These are phyloP conservation scores for Fusarium caatingaense DNA, from an alignment of 2,329 filamentous ascomycete species.

Conservation along the genomic window DNA sequence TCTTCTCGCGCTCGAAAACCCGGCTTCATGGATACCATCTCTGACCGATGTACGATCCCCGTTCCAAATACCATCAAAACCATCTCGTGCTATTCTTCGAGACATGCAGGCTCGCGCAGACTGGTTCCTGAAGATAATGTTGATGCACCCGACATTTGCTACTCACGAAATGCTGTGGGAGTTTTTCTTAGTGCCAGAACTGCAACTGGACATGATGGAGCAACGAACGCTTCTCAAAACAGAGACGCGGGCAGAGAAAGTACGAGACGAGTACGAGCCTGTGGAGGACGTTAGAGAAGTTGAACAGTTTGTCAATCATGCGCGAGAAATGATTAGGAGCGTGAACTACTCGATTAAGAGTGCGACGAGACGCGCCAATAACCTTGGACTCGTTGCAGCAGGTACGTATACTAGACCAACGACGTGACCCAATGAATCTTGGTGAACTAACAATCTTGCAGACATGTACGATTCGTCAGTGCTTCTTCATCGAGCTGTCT, in stretches of 20 bases:
- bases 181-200: constrained; percentile 95
- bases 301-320: constrained; percentile 91
- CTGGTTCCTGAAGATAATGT: constrained; percentile 85
- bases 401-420: constrained; percentile 57
- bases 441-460: constrained; percentile 49
- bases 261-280: constrained; percentile 89
- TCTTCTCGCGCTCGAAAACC: constrained; percentile 87
- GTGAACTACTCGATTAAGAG: constrained; percentile 87
- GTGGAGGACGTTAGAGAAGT: constrained; percentile 87
- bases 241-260: constrained; percentile 82
- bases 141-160: constrained; percentile 90
- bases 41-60: constrained; percentile 83
- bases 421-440: constrained; percentile 24
- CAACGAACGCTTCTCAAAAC: constrained; percentile 89
- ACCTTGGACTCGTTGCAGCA: constrained; percentile 71
- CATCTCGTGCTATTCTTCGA: constrained; percentile 85
- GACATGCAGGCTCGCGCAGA: constrained; percentile 90
- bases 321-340: constrained; percentile 86
- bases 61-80: constrained; percentile 92
- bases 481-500: constrained; percentile 63
- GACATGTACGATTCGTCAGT: constrained; percentile 76
- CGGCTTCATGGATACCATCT: constrained; percentile 92
- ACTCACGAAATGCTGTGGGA: constrained; percentile 99
- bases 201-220: constrained; percentile 89
- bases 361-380: constrained; percentile 82